Percentiles rank a stretch among this genome's conserved stretches.
Evolutionary conservation across 1,139 yeast species (phyloP).

Genomic region (Fermentozyma sake): DNA sequence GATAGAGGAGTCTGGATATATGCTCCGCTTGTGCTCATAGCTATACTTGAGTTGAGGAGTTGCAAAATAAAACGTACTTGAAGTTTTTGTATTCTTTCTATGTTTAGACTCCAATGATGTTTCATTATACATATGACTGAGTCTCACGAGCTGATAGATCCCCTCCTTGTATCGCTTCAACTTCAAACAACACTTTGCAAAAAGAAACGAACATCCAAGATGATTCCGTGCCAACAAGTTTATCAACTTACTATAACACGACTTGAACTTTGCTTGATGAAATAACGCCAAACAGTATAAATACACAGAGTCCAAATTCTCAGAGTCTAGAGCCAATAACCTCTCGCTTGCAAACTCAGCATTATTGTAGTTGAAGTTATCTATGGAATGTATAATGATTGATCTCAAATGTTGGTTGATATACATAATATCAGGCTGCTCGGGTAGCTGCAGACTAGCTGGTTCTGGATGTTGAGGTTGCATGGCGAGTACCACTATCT

Average conservation of each 20-base stretch:
- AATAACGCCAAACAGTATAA: constrained; percentile 60
- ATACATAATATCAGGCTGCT: constrained; percentile 1
- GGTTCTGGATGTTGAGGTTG: too few relatives aligned
- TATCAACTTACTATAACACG: constrained; percentile 52
- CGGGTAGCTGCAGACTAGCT: too few relatives aligned
- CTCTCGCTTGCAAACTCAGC: constrained; percentile 84
- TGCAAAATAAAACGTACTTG: constrained; percentile 14
- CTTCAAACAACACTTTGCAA: constrained; percentile 60
- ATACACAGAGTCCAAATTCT: constrained; percentile 52
- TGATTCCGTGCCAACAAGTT: constrained; percentile 36
- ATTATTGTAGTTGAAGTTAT: constrained; percentile 60
- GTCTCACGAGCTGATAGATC: constrained; percentile 45
- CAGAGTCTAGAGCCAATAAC: constrained; percentile 51
- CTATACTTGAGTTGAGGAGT: constrained; percentile 23
- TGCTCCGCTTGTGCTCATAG: constrained; percentile 31
- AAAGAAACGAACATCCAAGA: constrained; percentile 68
- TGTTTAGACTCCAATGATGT: constrained; percentile 11
- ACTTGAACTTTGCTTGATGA: constrained; percentile 51
- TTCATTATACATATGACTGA: constrained; percentile 34
- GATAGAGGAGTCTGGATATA: constrained; percentile 62
- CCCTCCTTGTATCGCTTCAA: constrained; percentile 62
- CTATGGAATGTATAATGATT: constrained; percentile 63
- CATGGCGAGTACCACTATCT: too few relatives aligned
- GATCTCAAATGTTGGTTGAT: constrained; percentile 47
- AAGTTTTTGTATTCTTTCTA: constrained; percentile 10